phyloP scores from a whole-genome alignment of 495 filamentous ascomycete species.

The Penicillium fimorum region DNA sequence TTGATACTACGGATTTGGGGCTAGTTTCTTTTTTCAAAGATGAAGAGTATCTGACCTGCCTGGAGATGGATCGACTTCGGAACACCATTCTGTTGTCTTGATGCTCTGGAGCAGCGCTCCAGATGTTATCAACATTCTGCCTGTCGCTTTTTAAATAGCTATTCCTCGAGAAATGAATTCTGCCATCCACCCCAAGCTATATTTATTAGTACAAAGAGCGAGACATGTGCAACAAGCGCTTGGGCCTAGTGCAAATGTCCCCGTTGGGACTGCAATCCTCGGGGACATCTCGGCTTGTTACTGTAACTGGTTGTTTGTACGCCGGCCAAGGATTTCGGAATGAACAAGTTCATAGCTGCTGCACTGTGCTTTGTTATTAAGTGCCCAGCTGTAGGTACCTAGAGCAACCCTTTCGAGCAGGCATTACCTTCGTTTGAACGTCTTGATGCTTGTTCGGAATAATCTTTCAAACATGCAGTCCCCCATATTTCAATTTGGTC shows the following conservation, averaged over 20 bases:
- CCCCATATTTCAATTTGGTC: neutral
- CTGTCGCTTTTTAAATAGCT: constrained; percentile 9
- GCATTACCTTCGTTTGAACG: neutral
- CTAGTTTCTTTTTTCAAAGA: constrained; percentile 2
- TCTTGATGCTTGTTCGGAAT: neutral
- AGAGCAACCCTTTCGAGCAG: neutral
- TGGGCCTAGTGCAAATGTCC: neutral
- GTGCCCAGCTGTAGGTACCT: neutral
- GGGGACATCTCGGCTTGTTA: neutral
- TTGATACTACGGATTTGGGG: constrained; percentile 4
- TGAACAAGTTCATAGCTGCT: constrained; percentile 1
- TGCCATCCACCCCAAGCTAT: neutral
- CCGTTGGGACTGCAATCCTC: constrained; percentile 1
- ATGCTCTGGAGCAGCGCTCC: neutral
- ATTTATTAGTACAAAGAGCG: neutral
- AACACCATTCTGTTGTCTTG: neutral
- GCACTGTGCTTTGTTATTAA: neutral
- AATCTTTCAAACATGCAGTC: neutral
- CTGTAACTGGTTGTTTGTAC: neutral
- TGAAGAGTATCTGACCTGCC: constrained; percentile 9
- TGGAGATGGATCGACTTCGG: constrained; percentile 3
- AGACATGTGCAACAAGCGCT: neutral
- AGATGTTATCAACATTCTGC: neutral
- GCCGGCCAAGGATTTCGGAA: neutral
- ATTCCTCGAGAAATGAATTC: neutral